phyloP scores from a whole-genome alignment of 2,329 filamentous ascomycete species.

The Neonectria coccinea region DNA sequence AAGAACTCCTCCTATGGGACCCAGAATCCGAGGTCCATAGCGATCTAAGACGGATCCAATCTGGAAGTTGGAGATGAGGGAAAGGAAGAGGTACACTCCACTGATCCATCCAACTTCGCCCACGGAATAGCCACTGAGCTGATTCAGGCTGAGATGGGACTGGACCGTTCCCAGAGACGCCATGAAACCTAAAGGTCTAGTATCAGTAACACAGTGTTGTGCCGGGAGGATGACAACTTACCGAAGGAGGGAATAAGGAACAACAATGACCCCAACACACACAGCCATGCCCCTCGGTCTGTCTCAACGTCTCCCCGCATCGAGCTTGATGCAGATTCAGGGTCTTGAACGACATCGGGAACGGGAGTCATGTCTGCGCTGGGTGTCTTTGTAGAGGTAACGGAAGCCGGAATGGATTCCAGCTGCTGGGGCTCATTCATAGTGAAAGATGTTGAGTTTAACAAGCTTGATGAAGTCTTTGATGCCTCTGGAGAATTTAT shows the following conservation, averaged over 20 bases:
- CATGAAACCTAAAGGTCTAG: constrained; percentile 53
- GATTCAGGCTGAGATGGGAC: constrained; percentile 56
- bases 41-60: constrained; percentile 60
- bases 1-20: constrained; percentile 49
- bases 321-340: constrained; percentile 12
- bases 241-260: constrained; percentile 30
- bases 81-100: constrained; percentile 57
- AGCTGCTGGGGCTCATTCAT: constrained; percentile 16
- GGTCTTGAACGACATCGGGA: constrained; percentile 12
- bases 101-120: constrained; percentile 61
- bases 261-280: constrained; percentile 32
- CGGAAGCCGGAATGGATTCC: background rate
- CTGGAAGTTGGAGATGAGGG: constrained; percentile 58
- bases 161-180: constrained; percentile 59
- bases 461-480: background rate
- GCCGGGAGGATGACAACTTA: background rate
- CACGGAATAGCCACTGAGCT: constrained; percentile 54
- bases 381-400: background rate
- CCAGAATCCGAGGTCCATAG: constrained; percentile 56
- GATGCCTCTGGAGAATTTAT: background rate
- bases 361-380: background rate
- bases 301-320: constrained; percentile 18
- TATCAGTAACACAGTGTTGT: background rate
- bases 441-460: background rate
- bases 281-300: constrained; percentile 27